Evolutionary conservation across 2,329 filamentous ascomycete species (phyloP).

Genomic region (Aspergillus eucalypticola): DNA sequence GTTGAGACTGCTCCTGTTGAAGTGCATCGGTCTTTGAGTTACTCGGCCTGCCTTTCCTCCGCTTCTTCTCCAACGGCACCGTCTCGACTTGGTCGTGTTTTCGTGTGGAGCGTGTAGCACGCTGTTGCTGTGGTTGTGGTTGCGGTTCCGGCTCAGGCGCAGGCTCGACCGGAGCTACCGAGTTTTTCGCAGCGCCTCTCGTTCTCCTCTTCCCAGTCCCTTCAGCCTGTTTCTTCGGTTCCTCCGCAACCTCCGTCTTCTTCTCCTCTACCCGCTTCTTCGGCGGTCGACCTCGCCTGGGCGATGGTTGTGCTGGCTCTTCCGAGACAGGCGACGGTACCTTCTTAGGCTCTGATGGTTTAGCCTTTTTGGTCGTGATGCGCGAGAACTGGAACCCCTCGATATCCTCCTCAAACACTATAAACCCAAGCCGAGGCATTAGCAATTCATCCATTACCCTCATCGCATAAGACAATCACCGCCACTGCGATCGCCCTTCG

Average conservation of each 20-base stretch:
- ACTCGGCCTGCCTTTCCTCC: constrained; percentile 35
- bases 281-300: constrained; percentile 41
- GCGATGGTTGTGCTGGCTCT: constrained; percentile 35
- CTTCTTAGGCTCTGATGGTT: constrained; percentile 41
- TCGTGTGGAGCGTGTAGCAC: constrained; percentile 24
- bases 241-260: constrained; percentile 14
- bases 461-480: neutral
- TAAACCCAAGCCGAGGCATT: constrained; percentile 15
- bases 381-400: constrained; percentile 76
- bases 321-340: constrained; percentile 42
- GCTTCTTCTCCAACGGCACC: constrained; percentile 35
- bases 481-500: neutral
- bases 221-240: constrained; percentile 23
- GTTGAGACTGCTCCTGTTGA: neutral
- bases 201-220: constrained; percentile 26
- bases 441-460: neutral
- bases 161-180: constrained; percentile 16
- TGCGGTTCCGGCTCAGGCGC: constrained; percentile 12
- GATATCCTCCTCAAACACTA: constrained; percentile 69
- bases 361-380: constrained; percentile 65
- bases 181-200: constrained; percentile 27
- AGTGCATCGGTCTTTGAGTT: constrained; percentile 26
- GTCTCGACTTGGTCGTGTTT: constrained; percentile 30
- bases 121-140: constrained; percentile 14
- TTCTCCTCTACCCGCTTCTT: constrained; percentile 43